phyloP scores from a whole-genome alignment of 495 filamentous ascomycete genomes.

The Haplographium delicatum region DNA sequence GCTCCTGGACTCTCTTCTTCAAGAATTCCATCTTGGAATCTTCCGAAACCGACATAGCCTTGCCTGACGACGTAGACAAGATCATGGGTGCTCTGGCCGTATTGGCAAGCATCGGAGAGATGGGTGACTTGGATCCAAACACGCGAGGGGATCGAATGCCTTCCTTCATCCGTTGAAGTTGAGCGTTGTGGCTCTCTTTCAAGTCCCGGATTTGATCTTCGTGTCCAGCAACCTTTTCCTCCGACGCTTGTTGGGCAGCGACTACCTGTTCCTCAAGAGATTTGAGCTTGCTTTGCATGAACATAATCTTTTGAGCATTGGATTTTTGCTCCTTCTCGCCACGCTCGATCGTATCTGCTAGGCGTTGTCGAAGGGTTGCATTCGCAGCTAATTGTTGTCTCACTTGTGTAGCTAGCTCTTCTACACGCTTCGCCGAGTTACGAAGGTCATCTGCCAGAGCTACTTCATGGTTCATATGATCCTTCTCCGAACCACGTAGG shows the following conservation, averaged over 20 bases:
- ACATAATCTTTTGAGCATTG: conserved; percentile 73
- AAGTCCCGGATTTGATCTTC: conserved; percentile 78
- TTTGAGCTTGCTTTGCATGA: conserved; percentile 74
- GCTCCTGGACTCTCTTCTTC: conserved; percentile 68
- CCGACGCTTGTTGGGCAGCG: conserved; percentile 76
- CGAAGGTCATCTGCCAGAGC: conserved; percentile 60
- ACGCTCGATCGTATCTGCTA: conserved; percentile 78
- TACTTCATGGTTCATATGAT: conserved; percentile 58
- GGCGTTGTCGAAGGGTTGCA: conserved; percentile 64
- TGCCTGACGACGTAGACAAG: conserved; percentile 35
- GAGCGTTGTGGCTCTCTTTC: conserved; percentile 69
- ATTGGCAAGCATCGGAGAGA: conserved; percentile 56
- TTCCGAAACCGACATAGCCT: conserved; percentile 34
- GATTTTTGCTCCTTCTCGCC: conserved; percentile 80
- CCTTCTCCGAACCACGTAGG: conserved; percentile 53
- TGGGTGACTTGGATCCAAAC: conserved; percentile 50
- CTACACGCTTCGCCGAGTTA: conserved; percentile 67
- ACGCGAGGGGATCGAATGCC: conserved; percentile 34
- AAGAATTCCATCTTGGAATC: conserved; percentile 61
- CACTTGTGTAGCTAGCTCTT: conserved; percentile 70
- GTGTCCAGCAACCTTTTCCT: conserved; percentile 74
- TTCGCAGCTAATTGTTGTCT: conserved; percentile 74
- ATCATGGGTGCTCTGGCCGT: conserved; percentile 47
- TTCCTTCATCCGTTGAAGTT: conserved; percentile 63
- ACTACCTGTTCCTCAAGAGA: conserved; percentile 79